These are phyloP conservation scores for Ceratobasidium sp. DNA, from an alignment of 1,284 basidiomycete species.

Conservation along the genomic window DNA sequence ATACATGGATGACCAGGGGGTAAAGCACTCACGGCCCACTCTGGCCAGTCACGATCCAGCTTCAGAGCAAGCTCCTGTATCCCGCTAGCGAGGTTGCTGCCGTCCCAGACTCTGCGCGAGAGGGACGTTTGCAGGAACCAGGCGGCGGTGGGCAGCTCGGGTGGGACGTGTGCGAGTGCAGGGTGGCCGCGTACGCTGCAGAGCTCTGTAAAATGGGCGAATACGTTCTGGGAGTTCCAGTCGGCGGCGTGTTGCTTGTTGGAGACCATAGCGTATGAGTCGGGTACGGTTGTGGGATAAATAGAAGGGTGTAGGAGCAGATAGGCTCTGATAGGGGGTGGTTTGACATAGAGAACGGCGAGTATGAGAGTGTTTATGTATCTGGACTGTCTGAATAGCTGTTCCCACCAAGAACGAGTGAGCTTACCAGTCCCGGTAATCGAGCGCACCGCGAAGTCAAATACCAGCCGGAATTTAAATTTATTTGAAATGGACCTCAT, in stretches of 20 bases:
- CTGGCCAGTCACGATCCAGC: slow-evolving; percentile 26
- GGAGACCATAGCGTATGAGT: background rate
- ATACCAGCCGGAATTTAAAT: too few relatives aligned
- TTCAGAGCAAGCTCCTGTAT: slow-evolving; percentile 5
- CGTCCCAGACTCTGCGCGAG: background rate
- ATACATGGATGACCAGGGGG: background rate
- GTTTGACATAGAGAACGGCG: background rate
- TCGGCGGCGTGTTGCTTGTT: slow-evolving; percentile 11
- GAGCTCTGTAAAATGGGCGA: slow-evolving; percentile 26
- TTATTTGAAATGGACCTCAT: background rate
- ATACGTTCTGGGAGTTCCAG: slow-evolving; percentile 15
- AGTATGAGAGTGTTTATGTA: background rate
- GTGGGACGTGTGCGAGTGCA: background rate
- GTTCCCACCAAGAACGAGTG: background rate
- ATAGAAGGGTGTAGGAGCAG: background rate
- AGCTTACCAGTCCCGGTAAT: background rate
- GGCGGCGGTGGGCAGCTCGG: slow-evolving; percentile 1
- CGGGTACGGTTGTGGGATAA: background rate
- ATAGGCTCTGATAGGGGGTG: background rate
- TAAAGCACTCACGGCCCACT: slow-evolving; percentile 26
- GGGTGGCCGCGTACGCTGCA: slow-evolving; percentile 22
- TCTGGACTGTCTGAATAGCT: background rate
- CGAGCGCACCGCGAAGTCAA: background rate
- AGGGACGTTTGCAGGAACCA: slow-evolving; percentile 20
- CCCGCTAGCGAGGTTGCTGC: background rate